These are phyloP conservation scores for Epichloe hybrida DNA, from an alignment of 2,329 filamentous ascomycete species.

Conservation along the genomic window DNA sequence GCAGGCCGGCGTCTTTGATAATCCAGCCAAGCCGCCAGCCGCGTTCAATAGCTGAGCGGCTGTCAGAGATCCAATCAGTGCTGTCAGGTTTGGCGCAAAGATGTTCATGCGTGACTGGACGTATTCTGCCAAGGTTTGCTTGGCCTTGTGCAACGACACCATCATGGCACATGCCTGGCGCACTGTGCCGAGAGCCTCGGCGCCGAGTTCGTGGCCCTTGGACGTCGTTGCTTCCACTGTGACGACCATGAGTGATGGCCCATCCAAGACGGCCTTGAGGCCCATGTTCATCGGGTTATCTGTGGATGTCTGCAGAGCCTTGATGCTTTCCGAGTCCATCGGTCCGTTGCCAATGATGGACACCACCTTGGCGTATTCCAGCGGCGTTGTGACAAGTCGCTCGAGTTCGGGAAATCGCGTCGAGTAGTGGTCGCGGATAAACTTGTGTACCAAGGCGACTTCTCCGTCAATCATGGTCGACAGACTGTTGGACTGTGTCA, in stretches of 20 bases:
- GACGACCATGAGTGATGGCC: slow-evolving; percentile 87
- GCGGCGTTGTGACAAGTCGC: slow-evolving; percentile 72
- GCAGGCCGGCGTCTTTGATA: slow-evolving; percentile 86
- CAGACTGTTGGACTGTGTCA: slow-evolving; percentile 78
- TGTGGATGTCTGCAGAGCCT: slow-evolving; percentile 58
- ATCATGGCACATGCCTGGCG: slow-evolving; percentile 75
- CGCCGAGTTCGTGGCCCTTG: slow-evolving; percentile 61
- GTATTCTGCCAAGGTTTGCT: slow-evolving; percentile 77
- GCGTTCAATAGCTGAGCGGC: slow-evolving; percentile 95
- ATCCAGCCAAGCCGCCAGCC: slow-evolving; percentile 72
- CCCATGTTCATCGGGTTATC: slow-evolving; percentile 67
- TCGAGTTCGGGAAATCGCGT: slow-evolving; percentile 88
- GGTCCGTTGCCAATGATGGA: slow-evolving; percentile 87
- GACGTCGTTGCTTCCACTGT: slow-evolving; percentile 89
- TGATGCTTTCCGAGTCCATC: slow-evolving; percentile 69
- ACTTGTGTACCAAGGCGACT: slow-evolving; percentile 88
- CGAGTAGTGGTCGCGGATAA: slow-evolving; percentile 91
- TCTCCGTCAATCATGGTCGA: slow-evolving; percentile 91
- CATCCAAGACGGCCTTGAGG: slow-evolving; percentile 70
- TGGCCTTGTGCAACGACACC: slow-evolving; percentile 74
- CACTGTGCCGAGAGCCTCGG: slow-evolving; percentile 62
- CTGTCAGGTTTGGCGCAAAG: slow-evolving; percentile 88
- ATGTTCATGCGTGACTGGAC: slow-evolving; percentile 95
- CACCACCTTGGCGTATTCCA: slow-evolving; percentile 92
- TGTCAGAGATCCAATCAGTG: slow-evolving; percentile 79